Conservation (phyloP, 371 early-diverging fungal species). For the Apophysomyces ossiformis region DNA sequence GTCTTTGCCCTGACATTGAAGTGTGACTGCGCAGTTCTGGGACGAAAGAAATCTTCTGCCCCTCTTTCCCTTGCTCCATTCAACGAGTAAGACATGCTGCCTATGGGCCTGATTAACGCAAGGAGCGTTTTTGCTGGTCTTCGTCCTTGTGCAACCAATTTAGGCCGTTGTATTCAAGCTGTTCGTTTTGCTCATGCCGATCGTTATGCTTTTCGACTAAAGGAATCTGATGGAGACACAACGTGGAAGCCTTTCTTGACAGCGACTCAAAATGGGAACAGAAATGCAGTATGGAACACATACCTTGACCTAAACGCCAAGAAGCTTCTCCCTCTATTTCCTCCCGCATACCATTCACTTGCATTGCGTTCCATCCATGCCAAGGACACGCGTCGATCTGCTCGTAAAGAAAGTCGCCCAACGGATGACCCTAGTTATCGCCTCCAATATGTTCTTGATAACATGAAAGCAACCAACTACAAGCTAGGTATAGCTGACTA, state of each 20-base stretch:
- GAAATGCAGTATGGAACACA: constrained; percentile 45
- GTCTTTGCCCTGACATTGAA: too few relatives aligned
- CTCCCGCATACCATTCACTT: constrained; percentile 38
- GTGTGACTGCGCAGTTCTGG: too few relatives aligned
- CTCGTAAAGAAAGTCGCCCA: constrained; percentile 28
- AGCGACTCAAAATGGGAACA: constrained; percentile 35
- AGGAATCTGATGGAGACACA: background rate
- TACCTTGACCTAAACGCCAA: constrained; percentile 32
- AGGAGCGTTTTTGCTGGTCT: background rate
- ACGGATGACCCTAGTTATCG: constrained; percentile 34
- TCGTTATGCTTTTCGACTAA: background rate
- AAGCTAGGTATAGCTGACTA: constrained; percentile 46
- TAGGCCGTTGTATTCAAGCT: background rate
- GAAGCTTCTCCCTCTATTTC: constrained; percentile 23
- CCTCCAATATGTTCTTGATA: constrained; percentile 29
- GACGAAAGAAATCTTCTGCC: too few relatives aligned
- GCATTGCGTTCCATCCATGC: constrained; percentile 32
- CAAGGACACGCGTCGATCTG: constrained; percentile 16
- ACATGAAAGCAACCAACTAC: constrained; percentile 26
- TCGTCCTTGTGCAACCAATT: background rate
- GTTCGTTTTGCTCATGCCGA: constrained; percentile 12
- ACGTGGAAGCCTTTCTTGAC: constrained; percentile 24
- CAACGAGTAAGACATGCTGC: background rate
- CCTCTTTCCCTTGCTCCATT: too few relatives aligned
- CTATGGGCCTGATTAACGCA: background rate